These are phyloP conservation scores for Neodidymelliopsis sp. DNA, from an alignment of 2,329 filamentous ascomycete genomes.

Conservation along the genomic window DNA sequence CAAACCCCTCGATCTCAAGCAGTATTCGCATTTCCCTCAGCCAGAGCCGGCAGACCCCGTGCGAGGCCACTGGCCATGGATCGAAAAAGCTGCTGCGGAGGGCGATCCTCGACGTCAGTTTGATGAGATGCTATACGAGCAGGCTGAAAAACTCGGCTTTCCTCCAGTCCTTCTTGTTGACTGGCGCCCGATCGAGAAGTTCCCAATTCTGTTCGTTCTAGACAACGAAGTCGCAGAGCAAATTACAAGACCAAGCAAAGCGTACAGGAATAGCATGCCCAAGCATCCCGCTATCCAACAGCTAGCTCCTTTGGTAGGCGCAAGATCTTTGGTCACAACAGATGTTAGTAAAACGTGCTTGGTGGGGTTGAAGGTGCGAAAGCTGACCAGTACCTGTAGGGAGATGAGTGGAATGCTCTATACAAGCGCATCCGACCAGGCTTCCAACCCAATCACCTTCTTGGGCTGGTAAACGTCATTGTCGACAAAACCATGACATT, in stretches of 20 bases:
- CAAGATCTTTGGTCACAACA: slow-evolving; percentile 26
- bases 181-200: slow-evolving; percentile 26
- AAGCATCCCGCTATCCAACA: slow-evolving; percentile 28
- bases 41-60: slow-evolving; percentile 24
- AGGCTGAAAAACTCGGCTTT: slow-evolving; percentile 23
- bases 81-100: slow-evolving; percentile 21
- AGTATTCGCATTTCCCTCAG: slow-evolving; percentile 27
- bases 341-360: slow-evolving; percentile 18
- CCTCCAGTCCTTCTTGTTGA: slow-evolving; percentile 28
- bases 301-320: slow-evolving; percentile 24
- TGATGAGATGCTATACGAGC: slow-evolving; percentile 30
- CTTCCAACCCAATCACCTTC: slow-evolving; percentile 23
- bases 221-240: slow-evolving; percentile 29
- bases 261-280: slow-evolving; percentile 22
- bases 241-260: slow-evolving; percentile 24
- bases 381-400: slow-evolving; percentile 6
- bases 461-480: slow-evolving; percentile 26
- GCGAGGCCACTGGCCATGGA: slow-evolving; percentile 29
- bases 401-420: slow-evolving; percentile 20
- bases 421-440: slow-evolving; percentile 26
- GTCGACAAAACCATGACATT: slow-evolving; percentile 38
- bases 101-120: slow-evolving; percentile 25
- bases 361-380: neutral
- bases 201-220: slow-evolving; percentile 21
- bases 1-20: slow-evolving; percentile 19